phyloP scores from a whole-genome alignment of 371 early-diverging fungal genomes.

The Mucor plumbeus region DNA sequence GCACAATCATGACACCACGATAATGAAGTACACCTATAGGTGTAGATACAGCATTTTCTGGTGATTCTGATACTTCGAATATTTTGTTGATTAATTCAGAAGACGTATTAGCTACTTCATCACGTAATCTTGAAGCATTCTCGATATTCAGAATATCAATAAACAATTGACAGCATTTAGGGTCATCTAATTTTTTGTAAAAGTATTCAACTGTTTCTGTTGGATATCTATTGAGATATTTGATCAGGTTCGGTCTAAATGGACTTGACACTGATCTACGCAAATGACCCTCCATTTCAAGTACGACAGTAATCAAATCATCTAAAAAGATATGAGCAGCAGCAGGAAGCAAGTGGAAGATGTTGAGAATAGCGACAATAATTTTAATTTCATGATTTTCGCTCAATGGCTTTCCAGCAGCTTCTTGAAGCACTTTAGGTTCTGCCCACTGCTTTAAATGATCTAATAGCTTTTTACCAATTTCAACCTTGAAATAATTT shows the following conservation, averaged over 20 bases:
- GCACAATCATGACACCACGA: slow-evolving; percentile 71
- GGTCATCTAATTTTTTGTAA: slow-evolving; percentile 69
- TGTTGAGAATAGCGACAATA: slow-evolving; percentile 91
- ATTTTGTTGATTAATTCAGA: slow-evolving; percentile 63
- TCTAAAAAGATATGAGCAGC: slow-evolving; percentile 92
- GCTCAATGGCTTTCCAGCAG: slow-evolving; percentile 78
- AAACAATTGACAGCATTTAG: slow-evolving; percentile 70
- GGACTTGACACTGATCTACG: slow-evolving; percentile 89
- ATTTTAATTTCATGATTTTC: slow-evolving; percentile 93
- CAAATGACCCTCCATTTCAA: slow-evolving; percentile 84
- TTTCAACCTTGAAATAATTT: slow-evolving; percentile 98
- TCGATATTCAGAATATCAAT: slow-evolving; percentile 67
- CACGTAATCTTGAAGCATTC: slow-evolving; percentile 71
- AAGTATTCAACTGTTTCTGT: slow-evolving; percentile 88
- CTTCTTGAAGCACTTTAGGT: slow-evolving; percentile 79
- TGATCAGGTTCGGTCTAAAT: slow-evolving; percentile 88
- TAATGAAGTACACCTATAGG: slow-evolving; percentile 39
- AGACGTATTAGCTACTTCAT: slow-evolving; percentile 68
- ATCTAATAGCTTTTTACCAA: slow-evolving; percentile 96
- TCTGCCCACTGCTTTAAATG: slow-evolving; percentile 94
- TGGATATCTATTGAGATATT: slow-evolving; percentile 88
- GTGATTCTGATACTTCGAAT: slow-evolving; percentile 39
- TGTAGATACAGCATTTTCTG: slow-evolving; percentile 18
- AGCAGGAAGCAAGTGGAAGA: slow-evolving; percentile 92
- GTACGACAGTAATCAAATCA: slow-evolving; percentile 82